Conservation (phyloP, 2,329 filamentous ascomycete species). For the Incumbomyces lentus region DNA sequence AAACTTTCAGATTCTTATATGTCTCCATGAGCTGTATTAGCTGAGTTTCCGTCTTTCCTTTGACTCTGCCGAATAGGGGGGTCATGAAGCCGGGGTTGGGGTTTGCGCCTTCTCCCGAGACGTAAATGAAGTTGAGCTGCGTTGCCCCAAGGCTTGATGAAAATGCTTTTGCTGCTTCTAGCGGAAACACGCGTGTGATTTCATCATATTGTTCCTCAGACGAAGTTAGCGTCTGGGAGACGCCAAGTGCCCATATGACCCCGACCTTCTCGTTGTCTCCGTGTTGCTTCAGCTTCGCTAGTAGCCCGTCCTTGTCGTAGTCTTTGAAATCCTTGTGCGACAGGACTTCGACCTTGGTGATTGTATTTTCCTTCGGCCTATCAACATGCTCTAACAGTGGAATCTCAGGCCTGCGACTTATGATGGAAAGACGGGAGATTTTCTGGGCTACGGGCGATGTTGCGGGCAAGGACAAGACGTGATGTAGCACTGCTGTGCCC, state of each 20-base stretch:
- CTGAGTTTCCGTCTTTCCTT: slow-evolving; percentile 54
- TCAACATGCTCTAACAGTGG: slow-evolving; percentile 39
- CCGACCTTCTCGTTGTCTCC: slow-evolving; percentile 30
- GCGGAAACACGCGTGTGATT: slow-evolving; percentile 57
- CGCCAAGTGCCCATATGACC: slow-evolving; percentile 65
- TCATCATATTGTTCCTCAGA: slow-evolving; percentile 56
- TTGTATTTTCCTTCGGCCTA: slow-evolving; percentile 32
- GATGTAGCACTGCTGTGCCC: slow-evolving; percentile 50
- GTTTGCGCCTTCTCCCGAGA: slow-evolving; percentile 54
- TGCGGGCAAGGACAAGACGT: slow-evolving; percentile 44
- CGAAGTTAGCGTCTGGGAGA: slow-evolving; percentile 48
- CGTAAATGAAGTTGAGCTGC: slow-evolving; percentile 60
- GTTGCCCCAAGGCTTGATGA: slow-evolving; percentile 28
- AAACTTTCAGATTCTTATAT: slow-evolving; percentile 41
- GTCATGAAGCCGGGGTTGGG: slow-evolving; percentile 47
- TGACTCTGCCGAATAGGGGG: slow-evolving; percentile 50
- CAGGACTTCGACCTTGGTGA: slow-evolving; percentile 55
- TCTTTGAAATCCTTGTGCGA: slow-evolving; percentile 55
- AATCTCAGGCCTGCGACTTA: slow-evolving; percentile 43
- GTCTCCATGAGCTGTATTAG: slow-evolving; percentile 44
- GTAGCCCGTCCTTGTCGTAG: slow-evolving; percentile 47
- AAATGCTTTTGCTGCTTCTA: slow-evolving; percentile 55
- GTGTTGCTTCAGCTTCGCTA: slow-evolving; percentile 54
- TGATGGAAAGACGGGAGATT: slow-evolving; percentile 57
- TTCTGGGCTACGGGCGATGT: slow-evolving; percentile 26